These are phyloP conservation scores for Exophiala alcalophila DNA, from an alignment of 2,329 filamentous ascomycete genomes.

Conservation along the genomic window DNA sequence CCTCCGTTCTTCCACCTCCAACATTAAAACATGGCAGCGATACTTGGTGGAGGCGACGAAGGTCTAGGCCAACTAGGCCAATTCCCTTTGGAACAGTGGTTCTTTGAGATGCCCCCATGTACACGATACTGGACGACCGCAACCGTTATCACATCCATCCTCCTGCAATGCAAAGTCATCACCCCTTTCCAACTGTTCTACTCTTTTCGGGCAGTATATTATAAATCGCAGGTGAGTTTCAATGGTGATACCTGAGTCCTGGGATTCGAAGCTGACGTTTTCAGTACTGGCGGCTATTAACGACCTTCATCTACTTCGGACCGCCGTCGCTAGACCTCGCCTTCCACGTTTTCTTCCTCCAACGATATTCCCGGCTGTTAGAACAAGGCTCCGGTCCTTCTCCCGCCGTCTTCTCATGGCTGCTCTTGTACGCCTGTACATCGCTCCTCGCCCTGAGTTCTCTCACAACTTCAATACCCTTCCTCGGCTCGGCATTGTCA, in stretches of 20 bases:
- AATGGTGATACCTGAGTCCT: not conserved
- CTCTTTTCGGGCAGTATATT: conserved; percentile 86
- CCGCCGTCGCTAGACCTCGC: conserved; percentile 89
- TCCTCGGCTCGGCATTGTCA: conserved; percentile 88
- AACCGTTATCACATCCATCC: conserved; percentile 77
- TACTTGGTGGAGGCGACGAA: conserved; percentile 24
- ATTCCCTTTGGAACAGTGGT: conserved; percentile 92
- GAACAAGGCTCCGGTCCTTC: conserved; percentile 92
- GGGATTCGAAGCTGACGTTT: conserved; percentile 6
- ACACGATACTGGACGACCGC: conserved; percentile 97
- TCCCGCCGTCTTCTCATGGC: conserved; percentile 91
- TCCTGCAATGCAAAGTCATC: conserved; percentile 90
- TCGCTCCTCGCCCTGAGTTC: conserved; percentile 80
- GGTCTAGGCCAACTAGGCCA: conserved; percentile 46
- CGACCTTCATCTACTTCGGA: conserved; percentile 96
- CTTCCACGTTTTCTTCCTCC: conserved; percentile 97
- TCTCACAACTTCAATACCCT: conserved; percentile 75
- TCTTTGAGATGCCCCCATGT: conserved; percentile 96
- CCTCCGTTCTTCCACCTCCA: conserved; percentile 19
- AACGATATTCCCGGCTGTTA: conserved; percentile 89
- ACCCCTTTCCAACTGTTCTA: conserved; percentile 96
- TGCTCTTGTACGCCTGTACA: conserved; percentile 78
- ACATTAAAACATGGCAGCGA: conserved; percentile 24
- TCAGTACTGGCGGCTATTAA: conserved; percentile 94
- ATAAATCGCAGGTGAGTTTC: conserved; percentile 80